Conservation (phyloP, 2,329 filamentous ascomycete species). For the Alternaria viburni region DNA sequence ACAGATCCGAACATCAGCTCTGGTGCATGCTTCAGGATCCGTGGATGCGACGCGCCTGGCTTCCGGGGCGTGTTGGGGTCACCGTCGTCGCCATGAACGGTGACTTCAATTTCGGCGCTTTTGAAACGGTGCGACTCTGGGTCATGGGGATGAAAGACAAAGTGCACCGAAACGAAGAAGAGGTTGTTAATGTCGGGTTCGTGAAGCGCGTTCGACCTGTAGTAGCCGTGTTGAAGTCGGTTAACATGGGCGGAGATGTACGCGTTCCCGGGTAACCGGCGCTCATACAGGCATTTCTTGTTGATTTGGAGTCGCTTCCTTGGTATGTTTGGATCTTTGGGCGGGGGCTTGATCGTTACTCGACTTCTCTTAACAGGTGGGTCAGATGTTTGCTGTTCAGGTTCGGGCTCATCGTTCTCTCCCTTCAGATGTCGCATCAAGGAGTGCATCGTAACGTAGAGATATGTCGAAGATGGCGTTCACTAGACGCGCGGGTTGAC, state of each 20-base stretch:
- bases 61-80: conserved; percentile 5
- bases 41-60: conserved; percentile 39
- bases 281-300: conserved; percentile 57
- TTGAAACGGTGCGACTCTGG: conserved; percentile 55
- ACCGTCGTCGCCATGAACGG: conserved; percentile 37
- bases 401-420: background rate
- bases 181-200: conserved; percentile 52
- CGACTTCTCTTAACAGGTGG: conserved; percentile 11
- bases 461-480: background rate
- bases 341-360: conserved; percentile 11
- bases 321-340: conserved; percentile 35
- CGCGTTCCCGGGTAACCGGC: conserved; percentile 55
- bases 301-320: conserved; percentile 35
- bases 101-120: conserved; percentile 54
- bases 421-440: conserved; percentile 13
- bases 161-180: conserved; percentile 57
- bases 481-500: background rate
- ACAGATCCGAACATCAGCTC: conserved; percentile 57
- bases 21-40: conserved; percentile 58
- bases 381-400: background rate
- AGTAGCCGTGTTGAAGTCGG: conserved; percentile 58
- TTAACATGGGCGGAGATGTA: conserved; percentile 59
- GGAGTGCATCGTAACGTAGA: conserved; percentile 13
- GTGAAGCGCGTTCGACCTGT: conserved; percentile 52
- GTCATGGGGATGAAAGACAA: conserved; percentile 57